Conservation (phyloP, 2,329 filamentous ascomycete species). For the Hymenotorrendiella dingleyae region DNA sequence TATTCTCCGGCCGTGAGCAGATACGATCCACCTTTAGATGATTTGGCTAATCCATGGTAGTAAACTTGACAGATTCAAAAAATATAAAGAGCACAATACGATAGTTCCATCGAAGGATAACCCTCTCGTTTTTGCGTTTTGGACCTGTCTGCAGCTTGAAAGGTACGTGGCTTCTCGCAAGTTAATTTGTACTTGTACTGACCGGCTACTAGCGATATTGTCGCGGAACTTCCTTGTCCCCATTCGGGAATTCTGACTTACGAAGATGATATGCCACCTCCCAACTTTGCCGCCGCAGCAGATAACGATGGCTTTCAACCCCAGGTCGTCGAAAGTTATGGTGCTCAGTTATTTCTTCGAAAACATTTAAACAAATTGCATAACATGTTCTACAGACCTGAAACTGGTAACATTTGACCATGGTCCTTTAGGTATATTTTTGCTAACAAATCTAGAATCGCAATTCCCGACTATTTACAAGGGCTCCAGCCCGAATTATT, state of each 20-base stretch:
- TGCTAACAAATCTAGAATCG: constrained; percentile 20
- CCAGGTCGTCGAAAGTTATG: constrained; percentile 52
- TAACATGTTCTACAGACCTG: constrained; percentile 31
- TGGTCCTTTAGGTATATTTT: constrained; percentile 20
- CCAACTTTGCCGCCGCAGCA: constrained; percentile 45
- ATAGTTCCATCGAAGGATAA: constrained; percentile 43
- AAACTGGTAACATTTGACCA: constrained; percentile 27
- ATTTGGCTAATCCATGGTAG: constrained; percentile 14
- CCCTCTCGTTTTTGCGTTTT: constrained; percentile 71
- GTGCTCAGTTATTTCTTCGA: constrained; percentile 57
- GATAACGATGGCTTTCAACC: constrained; percentile 39
- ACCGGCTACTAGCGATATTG: constrained; percentile 73
- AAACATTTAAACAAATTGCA: constrained; percentile 61
- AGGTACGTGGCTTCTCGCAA: constrained; percentile 57
- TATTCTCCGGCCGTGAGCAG: constrained; percentile 63
- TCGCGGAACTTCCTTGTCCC: constrained; percentile 71
- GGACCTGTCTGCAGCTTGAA: constrained; percentile 90
- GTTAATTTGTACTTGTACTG: no score
- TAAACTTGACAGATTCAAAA: constrained; percentile 35
- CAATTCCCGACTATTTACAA: constrained; percentile 16
- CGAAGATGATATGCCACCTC: constrained; percentile 61
- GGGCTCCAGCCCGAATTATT: constrained; percentile 28
- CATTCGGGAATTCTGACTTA: constrained; percentile 56
- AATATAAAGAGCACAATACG: constrained; percentile 27
- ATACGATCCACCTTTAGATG: no score